Evolutionary conservation across 495 filamentous ascomycete species (phyloP).

Genomic region (Aspergillus affinis): DNA sequence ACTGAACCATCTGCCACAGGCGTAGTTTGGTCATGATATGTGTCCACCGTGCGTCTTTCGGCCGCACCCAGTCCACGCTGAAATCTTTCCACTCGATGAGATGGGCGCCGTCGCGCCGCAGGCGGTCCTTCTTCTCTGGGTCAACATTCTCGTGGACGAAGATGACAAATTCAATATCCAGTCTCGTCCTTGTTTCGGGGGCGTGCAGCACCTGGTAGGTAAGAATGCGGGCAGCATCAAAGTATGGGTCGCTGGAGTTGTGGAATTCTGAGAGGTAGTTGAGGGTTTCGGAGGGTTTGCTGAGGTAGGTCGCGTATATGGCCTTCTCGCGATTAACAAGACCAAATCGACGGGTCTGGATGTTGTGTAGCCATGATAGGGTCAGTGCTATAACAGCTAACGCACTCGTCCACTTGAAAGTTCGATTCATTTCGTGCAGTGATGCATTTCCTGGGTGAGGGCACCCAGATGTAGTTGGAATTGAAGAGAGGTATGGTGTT

Average conservation of each 20-base stretch:
- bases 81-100: constrained; percentile 1
- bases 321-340: background rate
- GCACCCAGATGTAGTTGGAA: too few relatives aligned
- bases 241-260: constrained; percentile 6
- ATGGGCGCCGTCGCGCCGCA: constrained; percentile 1
- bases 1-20: constrained; percentile 10
- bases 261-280: constrained; percentile 1
- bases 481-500: too few relatives aligned
- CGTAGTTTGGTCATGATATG: constrained; percentile 5
- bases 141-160: constrained; percentile 4
- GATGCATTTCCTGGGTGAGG: too few relatives aligned
- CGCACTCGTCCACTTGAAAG: constrained; percentile 1
- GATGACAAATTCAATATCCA: constrained; percentile 1
- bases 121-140: background rate
- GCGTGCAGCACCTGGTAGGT: constrained; percentile 7
- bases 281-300: constrained; percentile 1
- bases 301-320: constrained; percentile 2
- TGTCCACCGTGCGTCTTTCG: constrained; percentile 7
- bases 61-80: constrained; percentile 6
- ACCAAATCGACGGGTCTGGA: background rate
- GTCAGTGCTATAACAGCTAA: background rate
- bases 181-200: constrained; percentile 1
- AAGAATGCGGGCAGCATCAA: constrained; percentile 1
- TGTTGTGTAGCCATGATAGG: background rate
- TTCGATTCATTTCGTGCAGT: background rate